Percentiles rank a stretch among this genome's conserved stretches.
Evolutionary conservation across 2,329 filamentous ascomycete species (phyloP).

Genomic region (Fusarium sp.): DNA sequence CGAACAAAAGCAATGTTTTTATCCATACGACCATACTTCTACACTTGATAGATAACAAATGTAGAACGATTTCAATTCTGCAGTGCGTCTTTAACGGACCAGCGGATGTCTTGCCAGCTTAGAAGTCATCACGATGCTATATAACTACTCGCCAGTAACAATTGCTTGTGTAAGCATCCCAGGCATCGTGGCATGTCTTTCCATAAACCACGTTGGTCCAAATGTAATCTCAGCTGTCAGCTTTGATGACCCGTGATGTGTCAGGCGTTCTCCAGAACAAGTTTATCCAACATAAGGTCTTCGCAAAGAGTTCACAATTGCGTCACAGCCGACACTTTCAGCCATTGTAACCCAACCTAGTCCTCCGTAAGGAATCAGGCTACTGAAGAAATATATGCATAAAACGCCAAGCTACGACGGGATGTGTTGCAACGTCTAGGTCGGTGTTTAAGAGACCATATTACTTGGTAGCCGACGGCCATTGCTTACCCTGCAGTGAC

Average conservation of each 20-base stretch:
- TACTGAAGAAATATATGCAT: neutral
- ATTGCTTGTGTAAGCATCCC: conserved; percentile 26
- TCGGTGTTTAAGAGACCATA: neutral
- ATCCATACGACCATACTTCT: neutral
- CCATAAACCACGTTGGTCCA: conserved; percentile 7
- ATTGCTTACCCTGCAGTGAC: neutral
- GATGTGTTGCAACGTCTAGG: neutral
- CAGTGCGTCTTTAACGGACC: neutral
- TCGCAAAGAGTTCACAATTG: neutral
- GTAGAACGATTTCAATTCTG: neutral
- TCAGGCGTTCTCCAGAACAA: conserved; percentile 1
- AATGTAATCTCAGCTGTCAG: conserved; percentile 10
- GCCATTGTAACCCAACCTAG: neutral
- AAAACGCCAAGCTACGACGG: neutral
- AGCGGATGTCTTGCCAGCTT: neutral
- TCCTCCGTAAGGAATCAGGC: neutral
- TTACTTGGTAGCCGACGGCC: neutral
- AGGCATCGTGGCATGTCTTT: conserved; percentile 15
- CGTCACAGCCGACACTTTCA: neutral
- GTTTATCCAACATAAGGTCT: neutral
- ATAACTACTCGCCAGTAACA: neutral
- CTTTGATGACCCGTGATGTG: neutral
- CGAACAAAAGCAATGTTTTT: neutral
- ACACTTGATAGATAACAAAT: neutral
- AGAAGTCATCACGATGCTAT: neutral